Base-by-base conservation (phyloP, 192 early-diverging fungal genomes). In the Podila verticillata region DNA sequence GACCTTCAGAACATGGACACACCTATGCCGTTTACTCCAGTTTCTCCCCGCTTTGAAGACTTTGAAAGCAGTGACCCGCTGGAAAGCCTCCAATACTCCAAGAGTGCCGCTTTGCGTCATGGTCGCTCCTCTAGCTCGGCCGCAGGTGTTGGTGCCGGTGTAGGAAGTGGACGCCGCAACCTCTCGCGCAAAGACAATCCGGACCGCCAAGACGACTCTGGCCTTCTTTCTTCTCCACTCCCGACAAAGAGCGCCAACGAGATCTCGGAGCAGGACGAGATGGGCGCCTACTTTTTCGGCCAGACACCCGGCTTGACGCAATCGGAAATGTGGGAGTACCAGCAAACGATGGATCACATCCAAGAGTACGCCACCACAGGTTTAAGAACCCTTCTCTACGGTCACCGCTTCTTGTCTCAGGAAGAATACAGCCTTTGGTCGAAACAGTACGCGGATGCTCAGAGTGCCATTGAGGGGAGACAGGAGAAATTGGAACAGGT, bases 311-410 rank as follows among this genome's bases (percentile, higher is more conserved):
- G 59, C 29, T 63, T 39, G 84, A 77, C 65, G 44, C 69, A 70
- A 26, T 82, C 70, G 24, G 87, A 87, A 30, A 73, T 67, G 51
- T 91, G 89, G 89, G 83, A 88, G 31, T 88, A 91, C 17, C 85
- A 83, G 9, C 86, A 87, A 17, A 87, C 89, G 0, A 82, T 90
- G 47, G 84, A 90, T 71, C 88, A 91, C n/a, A 85, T 93, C 57
- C 89, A 91, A 51, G 86, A 89, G 71, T 93, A 92, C 51, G 89
- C 92, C 0, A 91, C 89, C 39, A 90, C 91, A 58, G 96, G 96
- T 7, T 72, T 97, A 65, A 89, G 96, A 32, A 98, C 96, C 8
- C 85, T 98, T 29, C 86, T 91, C 8, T 91, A 95, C 56, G 95
- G 89, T 5, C 92, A 92, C 78, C 81, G 90, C 56, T 87, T 85